These are phyloP conservation scores for Guadua angustifolia DNA, from an alignment of 176 grass and related monocot genomes.

Conservation along the genomic window DNA sequence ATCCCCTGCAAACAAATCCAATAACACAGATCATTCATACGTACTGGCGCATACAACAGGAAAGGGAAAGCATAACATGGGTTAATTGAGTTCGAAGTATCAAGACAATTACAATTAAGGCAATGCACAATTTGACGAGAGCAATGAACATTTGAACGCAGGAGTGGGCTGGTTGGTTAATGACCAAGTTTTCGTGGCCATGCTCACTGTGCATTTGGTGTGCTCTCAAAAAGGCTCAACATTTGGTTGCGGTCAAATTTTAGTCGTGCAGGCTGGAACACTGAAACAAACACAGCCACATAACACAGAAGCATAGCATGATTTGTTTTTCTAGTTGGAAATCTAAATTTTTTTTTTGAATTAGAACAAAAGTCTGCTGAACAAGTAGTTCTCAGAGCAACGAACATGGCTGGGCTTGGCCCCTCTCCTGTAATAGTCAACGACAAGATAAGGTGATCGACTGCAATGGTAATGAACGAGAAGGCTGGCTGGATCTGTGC, in stretches of 20 bases:
- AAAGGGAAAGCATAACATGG: neutral
- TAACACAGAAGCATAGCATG: neutral
- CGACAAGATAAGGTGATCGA: no score
- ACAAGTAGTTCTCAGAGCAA: neutral
- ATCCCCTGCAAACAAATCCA: slow-evolving; percentile 57
- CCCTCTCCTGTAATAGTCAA: no score
- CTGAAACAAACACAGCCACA: neutral
- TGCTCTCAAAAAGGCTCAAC: no score
- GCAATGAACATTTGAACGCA: neutral
- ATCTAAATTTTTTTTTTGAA: neutral
- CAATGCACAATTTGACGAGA: neutral
- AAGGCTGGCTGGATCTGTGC: no score
- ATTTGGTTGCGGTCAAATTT: neutral
- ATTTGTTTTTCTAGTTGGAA: neutral
- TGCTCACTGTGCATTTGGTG: neutral
- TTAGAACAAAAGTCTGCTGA: neutral
- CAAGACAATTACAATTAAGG: neutral
- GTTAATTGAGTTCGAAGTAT: neutral
- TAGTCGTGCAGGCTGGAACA: neutral
- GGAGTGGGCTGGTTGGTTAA: neutral
- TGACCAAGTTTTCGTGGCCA: neutral
- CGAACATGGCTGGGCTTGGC: no score
- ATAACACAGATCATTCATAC: neutral
- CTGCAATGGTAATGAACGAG: no score
- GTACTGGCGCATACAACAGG: neutral